Evolutionary conservation across 768 basidiomycete genomes (phyloP).

Genomic region (Amanita brunnescens): DNA sequence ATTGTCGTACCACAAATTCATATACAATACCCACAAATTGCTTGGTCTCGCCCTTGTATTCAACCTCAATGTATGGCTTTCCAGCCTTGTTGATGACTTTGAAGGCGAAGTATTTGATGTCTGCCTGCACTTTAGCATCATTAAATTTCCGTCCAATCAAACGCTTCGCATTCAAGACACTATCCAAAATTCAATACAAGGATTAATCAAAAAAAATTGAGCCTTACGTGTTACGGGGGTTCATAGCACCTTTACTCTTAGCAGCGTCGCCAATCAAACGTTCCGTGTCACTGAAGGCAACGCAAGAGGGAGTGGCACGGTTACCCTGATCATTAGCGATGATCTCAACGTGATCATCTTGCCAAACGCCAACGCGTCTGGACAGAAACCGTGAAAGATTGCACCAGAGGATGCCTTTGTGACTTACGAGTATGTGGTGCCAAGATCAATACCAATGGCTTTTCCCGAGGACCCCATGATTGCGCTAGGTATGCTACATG

Average conservation of each 20-base stretch:
- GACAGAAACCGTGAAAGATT: conserved; percentile 11
- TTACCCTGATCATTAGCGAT: conserved; percentile 95
- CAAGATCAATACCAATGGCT: conserved; percentile 86
- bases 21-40: conserved; percentile 65
- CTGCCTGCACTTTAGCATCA: conserved; percentile 76
- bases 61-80: conserved; percentile 83
- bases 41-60: conserved; percentile 91
- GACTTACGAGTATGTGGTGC: conserved; percentile 87
- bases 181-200: conserved; percentile 18
- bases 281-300: conserved; percentile 90
- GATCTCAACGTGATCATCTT: conserved; percentile 98
- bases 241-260: conserved; percentile 98
- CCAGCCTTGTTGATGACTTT: conserved; percentile 76
- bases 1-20: neutral
- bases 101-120: conserved; percentile 93
- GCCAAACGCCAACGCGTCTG: conserved; percentile 99
- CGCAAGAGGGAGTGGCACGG: conserved; percentile 93
- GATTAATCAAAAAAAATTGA: neutral
- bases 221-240: conserved; percentile 81
- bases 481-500: conserved; percentile 6
- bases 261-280: conserved; percentile 99
- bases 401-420: conserved; percentile 1
- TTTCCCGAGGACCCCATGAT: conserved; percentile 57
- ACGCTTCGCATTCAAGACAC: conserved; percentile 97
- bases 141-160: conserved; percentile 90